Percentiles rank a stretch among this genome's conserved stretches.
Evolutionary conservation across 441 rosid species (phyloP).

Genomic region (Populus hybrid): DNA sequence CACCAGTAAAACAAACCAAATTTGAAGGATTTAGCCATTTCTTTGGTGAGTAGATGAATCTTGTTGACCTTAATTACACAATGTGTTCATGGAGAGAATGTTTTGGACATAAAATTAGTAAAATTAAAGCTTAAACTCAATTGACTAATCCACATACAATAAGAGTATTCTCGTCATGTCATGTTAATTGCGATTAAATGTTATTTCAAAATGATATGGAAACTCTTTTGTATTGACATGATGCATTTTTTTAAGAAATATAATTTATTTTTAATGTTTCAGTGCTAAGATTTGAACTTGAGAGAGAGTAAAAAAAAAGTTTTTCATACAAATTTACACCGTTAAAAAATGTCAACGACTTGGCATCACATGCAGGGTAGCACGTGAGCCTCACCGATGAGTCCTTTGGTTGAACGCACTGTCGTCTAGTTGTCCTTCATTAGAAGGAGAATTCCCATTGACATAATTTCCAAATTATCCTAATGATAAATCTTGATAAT

Average conservation of each 20-base stretch:
- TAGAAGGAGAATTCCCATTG: not conserved
- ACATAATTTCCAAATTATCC: not conserved
- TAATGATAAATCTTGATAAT: no score
- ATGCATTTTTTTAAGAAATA: no score
- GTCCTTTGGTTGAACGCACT: not conserved
- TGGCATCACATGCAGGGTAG: not conserved
- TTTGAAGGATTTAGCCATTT: not conserved
- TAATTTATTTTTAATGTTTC: no score
- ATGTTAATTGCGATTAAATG: not conserved
- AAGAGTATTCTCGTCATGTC: not conserved
- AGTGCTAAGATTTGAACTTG: no score
- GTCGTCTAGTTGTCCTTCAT: not conserved
- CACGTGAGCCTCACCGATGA: not conserved
- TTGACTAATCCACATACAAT: not conserved
- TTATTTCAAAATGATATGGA: no score
- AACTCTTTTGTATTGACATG: no score
- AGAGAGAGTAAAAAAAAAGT: no score
- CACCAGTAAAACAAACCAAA: not conserved
- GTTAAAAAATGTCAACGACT: not conserved
- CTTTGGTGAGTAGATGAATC: not conserved
- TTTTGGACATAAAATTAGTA: not conserved
- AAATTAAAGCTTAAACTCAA: no score
- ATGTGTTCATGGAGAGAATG: not conserved
- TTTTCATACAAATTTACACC: not conserved
- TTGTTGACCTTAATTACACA: not conserved